Percentiles rank a stretch among this genome's conserved stretches.
phyloP scores from a whole-genome alignment of 2,329 filamentous ascomycete genomes.

The Calonectria pteridis region DNA sequence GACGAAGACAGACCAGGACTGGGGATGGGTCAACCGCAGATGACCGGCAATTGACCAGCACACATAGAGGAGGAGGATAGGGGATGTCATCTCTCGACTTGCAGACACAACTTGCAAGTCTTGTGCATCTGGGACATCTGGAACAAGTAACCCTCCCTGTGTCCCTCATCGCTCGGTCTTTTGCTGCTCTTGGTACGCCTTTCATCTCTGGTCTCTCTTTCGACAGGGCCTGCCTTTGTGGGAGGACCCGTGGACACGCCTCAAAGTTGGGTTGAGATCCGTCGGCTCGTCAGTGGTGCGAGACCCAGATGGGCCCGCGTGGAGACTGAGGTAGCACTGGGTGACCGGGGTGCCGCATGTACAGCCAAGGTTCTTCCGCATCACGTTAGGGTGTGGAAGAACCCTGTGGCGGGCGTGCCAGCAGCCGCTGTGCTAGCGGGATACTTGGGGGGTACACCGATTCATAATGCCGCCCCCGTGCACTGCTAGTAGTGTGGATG shows the following conservation, averaged over 20 bases:
- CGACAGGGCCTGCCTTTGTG: conserved; percentile 40
- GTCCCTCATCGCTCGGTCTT: not conserved
- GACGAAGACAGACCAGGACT: conserved; percentile 20
- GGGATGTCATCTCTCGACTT: conserved; percentile 14
- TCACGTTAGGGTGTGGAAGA: conserved; percentile 25
- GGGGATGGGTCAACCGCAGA: conserved; percentile 20
- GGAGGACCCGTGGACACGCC: conserved; percentile 49
- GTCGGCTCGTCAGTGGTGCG: conserved; percentile 54
- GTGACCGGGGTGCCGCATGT: conserved; percentile 48
- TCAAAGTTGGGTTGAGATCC: conserved; percentile 54
- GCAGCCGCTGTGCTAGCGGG: conserved; percentile 38
- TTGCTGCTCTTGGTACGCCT: conserved; percentile 8
- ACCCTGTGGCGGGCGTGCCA: conserved; percentile 22
- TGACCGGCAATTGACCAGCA: conserved; percentile 23
- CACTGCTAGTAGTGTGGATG: conserved; percentile 49
- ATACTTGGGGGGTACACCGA: conserved; percentile 42
- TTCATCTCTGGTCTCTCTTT: conserved; percentile 22
- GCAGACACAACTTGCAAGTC: conserved; percentile 6
- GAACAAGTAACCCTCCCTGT: not conserved
- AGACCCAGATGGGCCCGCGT: conserved; percentile 54
- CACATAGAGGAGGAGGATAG: conserved; percentile 15
- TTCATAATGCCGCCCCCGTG: conserved; percentile 52
- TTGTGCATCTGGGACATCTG: conserved; percentile 12
- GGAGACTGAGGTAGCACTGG: conserved; percentile 51
- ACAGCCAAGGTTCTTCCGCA: conserved; percentile 47